A percentile compares a stretch with the other conserved stretches of the same genome.
These are phyloP conservation scores for Carex myosuroides DNA, from an alignment of 176 grass and related monocot species.

Conservation along the genomic window DNA sequence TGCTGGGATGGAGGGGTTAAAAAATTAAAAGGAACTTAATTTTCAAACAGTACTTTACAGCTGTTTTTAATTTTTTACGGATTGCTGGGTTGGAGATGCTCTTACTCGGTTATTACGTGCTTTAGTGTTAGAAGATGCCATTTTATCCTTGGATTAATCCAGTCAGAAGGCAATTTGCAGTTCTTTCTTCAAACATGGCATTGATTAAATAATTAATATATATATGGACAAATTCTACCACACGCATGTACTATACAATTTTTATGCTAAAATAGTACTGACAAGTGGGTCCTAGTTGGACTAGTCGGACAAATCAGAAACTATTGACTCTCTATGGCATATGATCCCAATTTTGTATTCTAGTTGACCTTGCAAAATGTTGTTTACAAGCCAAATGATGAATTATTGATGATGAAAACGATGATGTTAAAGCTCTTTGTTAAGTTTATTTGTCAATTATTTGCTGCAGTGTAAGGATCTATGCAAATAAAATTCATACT, in stretches of 20 bases:
- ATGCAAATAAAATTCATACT: background rate
- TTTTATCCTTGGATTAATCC: background rate
- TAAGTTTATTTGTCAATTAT: background rate
- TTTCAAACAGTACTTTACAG: too few relatives aligned
- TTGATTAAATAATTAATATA: background rate
- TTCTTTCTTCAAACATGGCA: background rate
- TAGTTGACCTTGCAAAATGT: background rate
- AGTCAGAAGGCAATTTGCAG: background rate
- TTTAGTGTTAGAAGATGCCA: background rate
- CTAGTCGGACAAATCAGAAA: background rate
- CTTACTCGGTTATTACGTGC: too few relatives aligned
- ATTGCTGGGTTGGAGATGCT: too few relatives aligned
- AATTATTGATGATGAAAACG: background rate
- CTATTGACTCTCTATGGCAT: background rate
- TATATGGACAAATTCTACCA: background rate
- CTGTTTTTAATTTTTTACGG: too few relatives aligned
- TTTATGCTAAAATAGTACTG: background rate
- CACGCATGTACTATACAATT: background rate
- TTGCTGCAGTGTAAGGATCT: background rate
- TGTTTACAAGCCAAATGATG: background rate
- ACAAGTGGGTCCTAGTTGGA: background rate
- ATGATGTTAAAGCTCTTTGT: background rate
- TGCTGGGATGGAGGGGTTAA: too few relatives aligned
- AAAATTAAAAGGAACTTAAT: too few relatives aligned
- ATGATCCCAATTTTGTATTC: background rate